Base-by-base conservation (phyloP, 768 basidiomycete genomes). In the Lactifluus subvellereus region DNA sequence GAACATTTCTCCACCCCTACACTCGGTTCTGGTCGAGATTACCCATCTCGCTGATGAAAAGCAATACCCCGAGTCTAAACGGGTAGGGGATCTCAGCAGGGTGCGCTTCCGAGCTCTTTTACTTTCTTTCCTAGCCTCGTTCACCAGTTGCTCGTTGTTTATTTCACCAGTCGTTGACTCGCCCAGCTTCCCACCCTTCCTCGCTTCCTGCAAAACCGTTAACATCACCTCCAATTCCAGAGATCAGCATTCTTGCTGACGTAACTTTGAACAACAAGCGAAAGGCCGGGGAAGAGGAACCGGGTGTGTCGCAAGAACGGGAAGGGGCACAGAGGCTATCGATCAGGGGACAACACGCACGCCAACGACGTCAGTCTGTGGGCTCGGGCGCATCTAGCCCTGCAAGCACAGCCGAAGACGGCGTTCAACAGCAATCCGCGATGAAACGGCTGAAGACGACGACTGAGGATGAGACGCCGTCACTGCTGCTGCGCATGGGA, bases 21-120 rank as follows among this genome's bases (percentile, higher is more conserved):
- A 53, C 47, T 37, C 64, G 43, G 42, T 50, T 57, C 40, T 67
- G 33, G 61, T 53, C 11, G 59, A 67, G 18, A 57, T 66, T 52
- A 13, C 49, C 7, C 57, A 33, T 40, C 42, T 62, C 13, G 60
- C 59, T 9, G 57, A 57, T 18, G 54, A 67, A 47, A 61, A 54
- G 32, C 37, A 42, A 35, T 43, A 37, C 16, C 60, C 58, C 5
- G 52, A 62, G 20, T 54, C 57, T 9, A 59, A 61, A 32, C 54
- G 54, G 13, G 61, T 62, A 51, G 68, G 57, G 57, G 61, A 59
- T 49, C 58, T 69, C 50, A 68, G 61, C 49, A 69, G 64, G 61
- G 68, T 69, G 55, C 35, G 68, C 54, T 43, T 57, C 45, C 37
- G 42, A 42, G 22, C 40, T 50, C 49, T 33, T 64, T 59, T 64